Conservation (phyloP, 345 rosid species). For the Acer saccharum region DNA sequence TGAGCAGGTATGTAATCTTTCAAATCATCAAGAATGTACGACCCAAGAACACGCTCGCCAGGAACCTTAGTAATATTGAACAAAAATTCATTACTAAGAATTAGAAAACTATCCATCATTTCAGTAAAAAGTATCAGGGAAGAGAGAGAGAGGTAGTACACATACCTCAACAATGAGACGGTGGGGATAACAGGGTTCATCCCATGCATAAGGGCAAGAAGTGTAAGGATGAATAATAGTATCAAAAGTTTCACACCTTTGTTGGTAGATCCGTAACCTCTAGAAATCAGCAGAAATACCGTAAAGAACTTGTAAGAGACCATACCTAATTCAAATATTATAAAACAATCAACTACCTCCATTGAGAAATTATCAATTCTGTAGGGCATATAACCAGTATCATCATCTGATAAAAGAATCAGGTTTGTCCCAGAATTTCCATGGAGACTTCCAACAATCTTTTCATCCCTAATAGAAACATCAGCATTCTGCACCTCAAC, state of each 20-base stretch:
- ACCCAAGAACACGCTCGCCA: conserved; percentile 82
- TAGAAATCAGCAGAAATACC: conserved; percentile 25
- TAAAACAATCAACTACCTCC: conserved; percentile 63
- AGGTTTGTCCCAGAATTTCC: conserved; percentile 85
- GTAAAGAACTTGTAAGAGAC: background rate
- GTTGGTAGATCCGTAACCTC: conserved; percentile 88
- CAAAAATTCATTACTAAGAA: conserved; percentile 11
- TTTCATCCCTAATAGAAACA: conserved; percentile 71
- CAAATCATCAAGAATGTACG: conserved; percentile 76
- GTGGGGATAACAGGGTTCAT: conserved; percentile 91
- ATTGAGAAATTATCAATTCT: conserved; percentile 95
- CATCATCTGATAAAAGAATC: conserved; percentile 88
- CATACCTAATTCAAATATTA: background rate
- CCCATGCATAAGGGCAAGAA: conserved; percentile 95
- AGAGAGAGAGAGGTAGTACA: conserved; percentile 10
- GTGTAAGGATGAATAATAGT: conserved; percentile 74
- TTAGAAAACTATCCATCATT: conserved; percentile 3
- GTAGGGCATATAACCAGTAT: conserved; percentile 91
- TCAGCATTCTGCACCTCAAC: conserved; percentile 94
- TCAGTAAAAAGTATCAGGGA: background rate
- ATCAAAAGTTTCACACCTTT: conserved; percentile 84
- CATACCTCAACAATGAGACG: conserved; percentile 85
- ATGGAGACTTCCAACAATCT: conserved; percentile 66
- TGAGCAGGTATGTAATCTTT: conserved; percentile 60
- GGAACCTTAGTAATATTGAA: conserved; percentile 60